Evolutionary conservation across 2,329 filamentous ascomycete species (phyloP).

Genomic region (Trichophyton verrucosum): DNA sequence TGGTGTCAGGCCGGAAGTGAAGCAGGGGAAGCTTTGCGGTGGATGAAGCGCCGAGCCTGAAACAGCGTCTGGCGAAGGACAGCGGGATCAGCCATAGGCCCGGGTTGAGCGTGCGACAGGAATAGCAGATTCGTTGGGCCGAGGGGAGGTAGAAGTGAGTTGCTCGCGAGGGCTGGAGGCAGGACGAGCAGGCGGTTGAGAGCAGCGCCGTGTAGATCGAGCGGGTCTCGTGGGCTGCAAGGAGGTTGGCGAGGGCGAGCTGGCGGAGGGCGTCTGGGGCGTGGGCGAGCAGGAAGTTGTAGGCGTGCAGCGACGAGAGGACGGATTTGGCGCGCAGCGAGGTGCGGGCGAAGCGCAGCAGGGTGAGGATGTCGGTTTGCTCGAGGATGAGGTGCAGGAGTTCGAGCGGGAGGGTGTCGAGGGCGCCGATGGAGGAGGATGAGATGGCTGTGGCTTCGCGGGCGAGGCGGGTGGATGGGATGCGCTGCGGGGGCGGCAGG

Average conservation of each 20-base stretch:
- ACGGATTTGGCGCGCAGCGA: conserved; percentile 18
- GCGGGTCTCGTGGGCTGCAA: background rate
- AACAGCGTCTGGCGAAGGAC: background rate
- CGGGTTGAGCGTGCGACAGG: conserved; percentile 16
- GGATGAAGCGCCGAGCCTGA: background rate
- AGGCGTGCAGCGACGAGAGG: conserved; percentile 22
- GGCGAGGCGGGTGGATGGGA: background rate
- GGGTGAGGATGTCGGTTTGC: conserved; percentile 16
- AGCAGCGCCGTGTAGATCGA: background rate
- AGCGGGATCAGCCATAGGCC: background rate
- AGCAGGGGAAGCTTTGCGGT: background rate
- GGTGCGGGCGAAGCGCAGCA: conserved; percentile 20
- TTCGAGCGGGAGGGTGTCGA: conserved; percentile 15
- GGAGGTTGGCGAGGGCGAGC: background rate
- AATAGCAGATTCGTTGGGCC: conserved; percentile 22
- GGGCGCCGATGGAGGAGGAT: background rate
- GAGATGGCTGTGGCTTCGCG: background rate
- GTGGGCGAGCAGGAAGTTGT: conserved; percentile 35
- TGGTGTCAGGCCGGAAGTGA: too few relatives aligned
- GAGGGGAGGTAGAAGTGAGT: conserved; percentile 22
- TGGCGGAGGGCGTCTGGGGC: conserved; percentile 18
- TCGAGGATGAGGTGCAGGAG: conserved; percentile 19
- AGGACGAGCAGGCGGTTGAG: background rate
- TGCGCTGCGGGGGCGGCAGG: background rate
- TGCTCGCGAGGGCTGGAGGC: conserved; percentile 14